Conservation (phyloP, 352 stramenopile genomes). For the Phytophthora tentaculata region DNA sequence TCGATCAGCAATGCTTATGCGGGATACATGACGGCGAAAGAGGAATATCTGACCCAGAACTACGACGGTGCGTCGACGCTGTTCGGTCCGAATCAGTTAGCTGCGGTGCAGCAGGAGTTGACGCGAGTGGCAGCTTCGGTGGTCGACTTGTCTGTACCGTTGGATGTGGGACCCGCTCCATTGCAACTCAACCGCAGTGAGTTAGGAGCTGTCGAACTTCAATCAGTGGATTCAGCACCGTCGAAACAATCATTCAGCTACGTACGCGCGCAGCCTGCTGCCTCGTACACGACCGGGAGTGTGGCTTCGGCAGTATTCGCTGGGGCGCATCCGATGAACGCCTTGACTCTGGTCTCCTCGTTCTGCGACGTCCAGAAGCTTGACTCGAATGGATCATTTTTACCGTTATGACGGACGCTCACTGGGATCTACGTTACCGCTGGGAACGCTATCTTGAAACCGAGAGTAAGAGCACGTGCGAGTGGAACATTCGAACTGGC, state of each 20-base stretch:
- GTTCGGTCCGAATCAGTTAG: slow-evolving; percentile 72
- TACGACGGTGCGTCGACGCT: slow-evolving; percentile 80
- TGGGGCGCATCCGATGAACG: slow-evolving; percentile 57
- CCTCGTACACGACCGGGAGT: slow-evolving; percentile 37
- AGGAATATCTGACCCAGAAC: slow-evolving; percentile 69
- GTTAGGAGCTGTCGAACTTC: too few relatives aligned
- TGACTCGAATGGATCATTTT: slow-evolving; percentile 21
- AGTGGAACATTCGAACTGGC: too few relatives aligned
- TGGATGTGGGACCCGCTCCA: too few relatives aligned
- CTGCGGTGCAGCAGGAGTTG: slow-evolving; percentile 62
- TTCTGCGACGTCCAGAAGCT: slow-evolving; percentile 66
- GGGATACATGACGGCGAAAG: slow-evolving; percentile 64
- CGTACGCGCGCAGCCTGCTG: slow-evolving; percentile 32
- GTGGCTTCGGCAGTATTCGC: slow-evolving; percentile 48
- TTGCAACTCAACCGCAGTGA: too few relatives aligned
- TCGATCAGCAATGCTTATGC: slow-evolving; percentile 66
- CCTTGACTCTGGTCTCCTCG: slow-evolving; percentile 36
- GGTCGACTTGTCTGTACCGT: too few relatives aligned
- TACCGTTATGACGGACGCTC: slow-evolving; percentile 51
- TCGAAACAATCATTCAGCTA: slow-evolving; percentile 23
- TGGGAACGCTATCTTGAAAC: slow-evolving; percentile 35
- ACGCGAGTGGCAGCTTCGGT: slow-evolving; percentile 42
- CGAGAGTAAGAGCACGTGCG: slow-evolving; percentile 53
- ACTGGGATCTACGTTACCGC: slow-evolving; percentile 60
- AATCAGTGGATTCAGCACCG: too few relatives aligned